phyloP scores from a whole-genome alignment of 2,329 filamentous ascomycete species.

The Amauroascus niger region DNA sequence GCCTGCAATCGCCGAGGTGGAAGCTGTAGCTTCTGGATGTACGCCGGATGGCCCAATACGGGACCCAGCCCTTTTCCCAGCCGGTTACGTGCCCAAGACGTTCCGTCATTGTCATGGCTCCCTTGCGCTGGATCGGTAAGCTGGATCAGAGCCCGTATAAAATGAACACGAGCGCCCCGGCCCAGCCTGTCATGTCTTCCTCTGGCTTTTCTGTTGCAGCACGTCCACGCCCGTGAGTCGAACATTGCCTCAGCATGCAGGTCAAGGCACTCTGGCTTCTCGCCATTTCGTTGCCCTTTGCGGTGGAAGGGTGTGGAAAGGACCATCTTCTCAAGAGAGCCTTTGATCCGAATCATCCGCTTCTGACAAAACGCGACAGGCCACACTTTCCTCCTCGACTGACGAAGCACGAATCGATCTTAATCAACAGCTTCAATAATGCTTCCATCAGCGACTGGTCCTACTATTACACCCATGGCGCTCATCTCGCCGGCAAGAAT shows the following conservation, averaged over 20 bases:
- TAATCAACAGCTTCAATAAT: slow-evolving; percentile 24
- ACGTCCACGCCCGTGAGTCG: background rate
- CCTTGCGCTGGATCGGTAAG: background rate
- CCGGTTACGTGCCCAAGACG: too few species aligned
- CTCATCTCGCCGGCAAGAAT: slow-evolving; percentile 27
- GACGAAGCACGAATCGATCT: slow-evolving; percentile 22
- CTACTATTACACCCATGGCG: slow-evolving; percentile 26
- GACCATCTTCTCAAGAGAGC: slow-evolving; percentile 4
- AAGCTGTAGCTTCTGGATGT: too few species aligned
- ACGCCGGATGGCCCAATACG: too few species aligned
- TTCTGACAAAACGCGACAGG: slow-evolving; percentile 19
- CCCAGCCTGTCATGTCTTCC: background rate
- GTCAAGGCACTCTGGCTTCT: slow-evolving; percentile 13
- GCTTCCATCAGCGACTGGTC: slow-evolving; percentile 23
- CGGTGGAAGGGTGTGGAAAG: slow-evolving; percentile 15
- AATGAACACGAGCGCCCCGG: background rate
- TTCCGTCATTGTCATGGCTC: background rate
- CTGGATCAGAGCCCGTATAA: background rate
- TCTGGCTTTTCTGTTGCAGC: background rate
- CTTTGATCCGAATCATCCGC: slow-evolving; percentile 13
- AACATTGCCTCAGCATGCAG: slow-evolving; percentile 12
- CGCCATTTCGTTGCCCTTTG: slow-evolving; percentile 14
- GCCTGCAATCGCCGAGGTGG: background rate
- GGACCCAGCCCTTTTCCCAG: too few species aligned
- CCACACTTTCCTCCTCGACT: slow-evolving; percentile 20